Evolutionary conservation across 2,329 filamentous ascomycete species (phyloP), one percentile per base, ranked within the genome.

Genomic region (Pleurostoma richardsiae): DNA sequence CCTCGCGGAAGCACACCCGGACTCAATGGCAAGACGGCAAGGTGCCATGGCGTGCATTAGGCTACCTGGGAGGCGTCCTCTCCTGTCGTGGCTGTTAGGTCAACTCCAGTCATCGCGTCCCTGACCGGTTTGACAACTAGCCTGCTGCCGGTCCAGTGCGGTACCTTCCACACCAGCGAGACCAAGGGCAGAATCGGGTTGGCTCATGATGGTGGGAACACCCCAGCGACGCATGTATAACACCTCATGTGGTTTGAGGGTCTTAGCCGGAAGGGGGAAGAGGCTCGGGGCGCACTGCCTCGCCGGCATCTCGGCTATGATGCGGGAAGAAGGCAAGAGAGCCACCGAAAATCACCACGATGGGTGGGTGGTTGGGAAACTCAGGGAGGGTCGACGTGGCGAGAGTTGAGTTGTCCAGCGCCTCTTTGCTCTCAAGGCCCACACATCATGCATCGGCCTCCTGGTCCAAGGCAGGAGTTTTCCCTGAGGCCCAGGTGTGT

Each of bases 11-110:
- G 8, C 33, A 36, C 8, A 8, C 33, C 33, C 19, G 19, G 19
- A 19, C 19, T 19, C 19, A 19, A 19, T 36, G 33, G 33, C 33
- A 36, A n/a, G 33, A 36, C 33, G 33, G 33, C 33, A n/a, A n/a
- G 33, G 8, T 2, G n/a, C 27, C 43, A 44, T 44, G 30, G 43
- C 43, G 43, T 44, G 43, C 43, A 44, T 44, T 44, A 44, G 43
- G 33, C 30, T 19, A 19, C 19, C 19, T 19, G 19, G 19, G 19
- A 19, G 19, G 19, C 19, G 19, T 19, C 19, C 19, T 19, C 19
- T 36, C 33, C 33, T 36, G 33, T 36, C 33, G 33, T 36, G 33
- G 33, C 33, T n/a, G n/a, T 36, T 36, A 19, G 19, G 19, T 19
- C 19, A 19, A 19, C 19, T 19, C 19, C 19, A 19, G 19, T 19